Evolutionary conservation across 768 basidiomycete genomes (phyloP).

Genomic region (Xerocomus brunneocitrinus): DNA sequence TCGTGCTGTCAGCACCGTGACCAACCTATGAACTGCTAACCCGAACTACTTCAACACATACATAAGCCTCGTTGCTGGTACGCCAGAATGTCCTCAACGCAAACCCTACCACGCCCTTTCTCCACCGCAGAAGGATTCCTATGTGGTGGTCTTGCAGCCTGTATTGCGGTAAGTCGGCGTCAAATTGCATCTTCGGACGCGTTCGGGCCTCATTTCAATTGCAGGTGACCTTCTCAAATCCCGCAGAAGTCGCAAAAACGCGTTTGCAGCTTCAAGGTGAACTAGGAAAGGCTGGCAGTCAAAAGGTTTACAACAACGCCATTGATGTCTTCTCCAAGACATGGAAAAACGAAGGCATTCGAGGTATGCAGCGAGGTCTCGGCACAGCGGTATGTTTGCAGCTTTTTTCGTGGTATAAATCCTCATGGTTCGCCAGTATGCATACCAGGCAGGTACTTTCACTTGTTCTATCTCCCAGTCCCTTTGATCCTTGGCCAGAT

Average conservation of each 20-base stretch:
- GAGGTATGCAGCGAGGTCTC: constrained; percentile 91
- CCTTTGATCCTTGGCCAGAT: constrained; percentile 47
- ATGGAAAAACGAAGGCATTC: constrained; percentile 82
- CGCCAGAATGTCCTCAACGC: constrained; percentile 16
- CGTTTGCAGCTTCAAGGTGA: constrained; percentile 96
- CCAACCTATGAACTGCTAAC: background rate
- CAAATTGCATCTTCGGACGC: background rate
- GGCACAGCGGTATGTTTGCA: constrained; percentile 69
- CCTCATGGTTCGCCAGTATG: constrained; percentile 53
- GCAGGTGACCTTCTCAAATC: constrained; percentile 80
- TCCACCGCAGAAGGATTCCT: constrained; percentile 79
- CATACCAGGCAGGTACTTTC: constrained; percentile 68
- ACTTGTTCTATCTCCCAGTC: background rate
- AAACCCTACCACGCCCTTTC: constrained; percentile 32
- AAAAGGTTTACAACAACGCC: constrained; percentile 85
- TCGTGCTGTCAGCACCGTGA: too few relatives aligned
- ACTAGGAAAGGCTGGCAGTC: constrained; percentile 65
- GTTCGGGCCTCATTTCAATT: constrained; percentile 1
- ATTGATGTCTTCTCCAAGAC: constrained; percentile 85
- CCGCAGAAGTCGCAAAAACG: constrained; percentile 80
- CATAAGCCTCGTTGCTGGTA: constrained; percentile 3
- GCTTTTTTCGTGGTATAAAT: background rate
- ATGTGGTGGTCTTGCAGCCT: constrained; percentile 89
- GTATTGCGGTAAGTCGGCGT: constrained; percentile 62
- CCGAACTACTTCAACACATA: background rate